Evolutionary conservation across 768 basidiomycete genomes (phyloP), one percentile per base, ranked within the genome.

Genomic region (Leccinellum rugosiceps): DNA sequence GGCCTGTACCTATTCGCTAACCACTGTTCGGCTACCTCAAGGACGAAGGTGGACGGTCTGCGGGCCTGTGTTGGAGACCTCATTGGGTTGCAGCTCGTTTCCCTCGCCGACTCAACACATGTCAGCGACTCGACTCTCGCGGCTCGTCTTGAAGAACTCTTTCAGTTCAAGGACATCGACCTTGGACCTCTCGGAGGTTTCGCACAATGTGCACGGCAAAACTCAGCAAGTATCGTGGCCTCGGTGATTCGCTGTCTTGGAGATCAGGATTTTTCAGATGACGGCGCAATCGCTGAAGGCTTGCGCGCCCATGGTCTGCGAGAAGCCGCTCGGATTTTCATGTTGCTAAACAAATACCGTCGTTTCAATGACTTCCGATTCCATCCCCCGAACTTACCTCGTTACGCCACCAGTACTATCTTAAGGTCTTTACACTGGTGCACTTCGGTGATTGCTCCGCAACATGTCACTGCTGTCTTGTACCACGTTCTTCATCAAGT

Each of bases 401-500:
- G 77, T 3, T 86, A 81, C 57, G 64, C 74, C 15, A 76, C 86
- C 1, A 56, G 63, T 6, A 76, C 77, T 17, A 69, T 90, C 56
- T 68, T 91, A 15, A 74, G 70, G 13, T 79, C 86, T 9, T 65
- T 94, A 53, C 63, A 73, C 6, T 92, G 90, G 87, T 77, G 92
- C 55, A 73, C 71, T 21, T 65, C 65, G 10, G 72, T 74, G 19
- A 69, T 78, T 6, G 69, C 77, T 4, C 69, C 74, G 14, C 77
- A 78, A 19, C 74, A 81, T 43, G 73, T 72, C 25, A 73, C 75
- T n/a, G 81, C 87, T 11, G 83, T 83, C 50, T 83, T 85, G 5
- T 94, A 91, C 68, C 92, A 94, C 58, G 80, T 91, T 54, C 69
- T 92, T 26, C 87, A 88, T 57, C 81, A 83, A 51, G 77, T 96